These are phyloP conservation scores for Kwoniella botswanensis DNA, from an alignment of 768 basidiomycete genomes.

Conservation along the genomic window DNA sequence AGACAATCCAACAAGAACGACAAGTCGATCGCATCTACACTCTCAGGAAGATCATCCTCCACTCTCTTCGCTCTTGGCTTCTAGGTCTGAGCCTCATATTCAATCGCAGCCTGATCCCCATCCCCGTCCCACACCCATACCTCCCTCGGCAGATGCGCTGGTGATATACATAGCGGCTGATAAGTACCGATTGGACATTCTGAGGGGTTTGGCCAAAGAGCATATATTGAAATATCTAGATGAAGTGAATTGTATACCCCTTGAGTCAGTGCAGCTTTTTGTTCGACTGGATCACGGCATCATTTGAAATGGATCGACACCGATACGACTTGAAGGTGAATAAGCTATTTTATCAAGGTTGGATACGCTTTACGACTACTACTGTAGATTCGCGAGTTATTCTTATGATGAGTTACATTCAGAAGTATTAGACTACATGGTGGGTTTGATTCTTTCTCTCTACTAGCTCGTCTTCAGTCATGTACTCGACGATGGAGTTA, in stretches of 20 bases:
- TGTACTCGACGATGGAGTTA: not conserved
- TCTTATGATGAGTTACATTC: constrained; percentile 27
- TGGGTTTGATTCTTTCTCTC: constrained; percentile 53
- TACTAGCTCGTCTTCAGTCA: not conserved
- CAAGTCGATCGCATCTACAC: no score
- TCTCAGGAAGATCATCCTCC: no score
- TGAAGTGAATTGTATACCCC: constrained; percentile 69
- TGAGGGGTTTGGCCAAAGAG: constrained; percentile 71
- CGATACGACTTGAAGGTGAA: constrained; percentile 54
- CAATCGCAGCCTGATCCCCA: constrained; percentile 64
- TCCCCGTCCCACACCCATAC: constrained; percentile 69
- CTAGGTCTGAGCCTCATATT: no score
- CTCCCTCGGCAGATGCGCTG: constrained; percentile 72
- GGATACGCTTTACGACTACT: not conserved
- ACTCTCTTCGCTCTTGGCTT: no score
- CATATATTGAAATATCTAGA: constrained; percentile 75
- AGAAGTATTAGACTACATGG: constrained; percentile 68
- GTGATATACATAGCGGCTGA: constrained; percentile 78
- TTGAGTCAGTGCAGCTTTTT: constrained; percentile 67
- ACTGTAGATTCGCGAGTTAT: constrained; percentile 29
- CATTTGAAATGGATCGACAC: constrained; percentile 43
- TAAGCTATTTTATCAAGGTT: no score
- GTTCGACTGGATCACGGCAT: constrained; percentile 58
- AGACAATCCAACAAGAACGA: constrained; percentile 19
- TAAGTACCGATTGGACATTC: constrained; percentile 70